Evolutionary conservation across 2,329 filamentous ascomycete genomes (phyloP).

Genomic region (Pseudogymnoascus sp.): DNA sequence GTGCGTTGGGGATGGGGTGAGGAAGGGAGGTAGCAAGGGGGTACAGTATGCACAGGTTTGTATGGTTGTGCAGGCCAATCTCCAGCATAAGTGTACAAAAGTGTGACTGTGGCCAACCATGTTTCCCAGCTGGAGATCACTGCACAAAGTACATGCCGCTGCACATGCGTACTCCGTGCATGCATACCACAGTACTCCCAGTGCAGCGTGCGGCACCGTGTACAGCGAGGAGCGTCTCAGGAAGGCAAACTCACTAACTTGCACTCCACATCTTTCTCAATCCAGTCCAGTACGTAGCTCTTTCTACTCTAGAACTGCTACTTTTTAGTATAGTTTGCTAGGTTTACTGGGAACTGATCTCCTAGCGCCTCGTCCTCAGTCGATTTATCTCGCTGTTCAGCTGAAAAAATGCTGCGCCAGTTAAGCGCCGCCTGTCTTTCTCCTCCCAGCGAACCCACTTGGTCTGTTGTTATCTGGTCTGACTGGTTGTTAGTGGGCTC

Average conservation of each 20-base stretch:
- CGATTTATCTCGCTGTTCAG: not conserved
- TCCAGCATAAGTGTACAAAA: not conserved
- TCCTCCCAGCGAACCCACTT: not conserved
- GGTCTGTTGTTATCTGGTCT: not conserved
- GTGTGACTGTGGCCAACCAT: not conserved
- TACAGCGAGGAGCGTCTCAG: not conserved
- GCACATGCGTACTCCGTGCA: not conserved
- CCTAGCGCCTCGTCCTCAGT: not conserved
- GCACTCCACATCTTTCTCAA: not conserved
- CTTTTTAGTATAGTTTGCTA: not conserved
- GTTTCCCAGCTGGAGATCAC: slow-evolving; percentile 3
- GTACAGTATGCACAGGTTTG: not conserved
- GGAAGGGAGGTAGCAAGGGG: not conserved
- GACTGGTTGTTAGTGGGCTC: not conserved
- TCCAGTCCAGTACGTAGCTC: not conserved
- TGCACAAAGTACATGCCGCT: not conserved
- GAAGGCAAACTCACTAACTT: not conserved
- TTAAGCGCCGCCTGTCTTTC: slow-evolving; percentile 3
- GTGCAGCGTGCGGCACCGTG: not conserved
- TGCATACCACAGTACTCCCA: too few species aligned
- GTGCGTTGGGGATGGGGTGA: not conserved
- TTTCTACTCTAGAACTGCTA: not conserved
- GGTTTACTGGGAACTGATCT: too few species aligned
- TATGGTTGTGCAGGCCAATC: not conserved
- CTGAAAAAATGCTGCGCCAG: not conserved